A percentile compares a stretch with the other conserved stretches of the same genome.
phyloP scores from a whole-genome alignment of 768 basidiomycete genomes.

The Floccularia luteovirens region DNA sequence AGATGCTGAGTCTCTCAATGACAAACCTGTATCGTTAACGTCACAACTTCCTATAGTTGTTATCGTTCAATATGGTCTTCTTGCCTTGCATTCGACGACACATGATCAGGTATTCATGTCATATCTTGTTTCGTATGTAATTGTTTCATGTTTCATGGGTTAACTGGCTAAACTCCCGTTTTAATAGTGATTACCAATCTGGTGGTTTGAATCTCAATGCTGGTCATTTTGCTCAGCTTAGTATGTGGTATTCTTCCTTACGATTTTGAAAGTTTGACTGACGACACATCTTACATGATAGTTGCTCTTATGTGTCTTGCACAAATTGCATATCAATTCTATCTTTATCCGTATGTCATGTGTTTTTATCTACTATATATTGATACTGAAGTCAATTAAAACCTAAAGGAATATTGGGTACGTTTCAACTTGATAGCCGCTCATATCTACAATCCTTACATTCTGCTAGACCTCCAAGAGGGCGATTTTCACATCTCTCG shows the following conservation, averaged over 20 bases:
- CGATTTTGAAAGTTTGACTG: conserved; percentile 5
- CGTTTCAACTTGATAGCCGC: conserved; percentile 5
- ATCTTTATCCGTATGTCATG: conserved; percentile 74
- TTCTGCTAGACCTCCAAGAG: conserved; percentile 59
- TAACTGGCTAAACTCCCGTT: background rate
- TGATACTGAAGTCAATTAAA: background rate
- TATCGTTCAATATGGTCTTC: conserved; percentile 84
- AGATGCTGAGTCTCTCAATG: conserved; percentile 32
- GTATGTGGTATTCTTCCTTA: conserved; percentile 28
- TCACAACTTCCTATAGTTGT: conserved; percentile 76
- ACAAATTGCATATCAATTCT: conserved; percentile 88
- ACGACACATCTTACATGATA: too few species aligned
- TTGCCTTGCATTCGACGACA: conserved; percentile 84
- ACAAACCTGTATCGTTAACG: conserved; percentile 57
- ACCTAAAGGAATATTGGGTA: conserved; percentile 57
- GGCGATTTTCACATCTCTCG: conserved; percentile 75
- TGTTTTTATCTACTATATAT: background rate
- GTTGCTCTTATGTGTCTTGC: conserved; percentile 92
- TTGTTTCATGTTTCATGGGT: background rate
- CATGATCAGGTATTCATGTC: conserved; percentile 91
- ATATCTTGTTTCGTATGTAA: conserved; percentile 78
- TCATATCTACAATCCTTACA: conserved; percentile 1
- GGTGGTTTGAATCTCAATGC: conserved; percentile 93
- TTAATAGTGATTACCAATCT: conserved; percentile 59
- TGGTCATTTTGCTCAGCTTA: conserved; percentile 87